These are phyloP conservation scores for Cladosporium sphaerospermum DNA, from an alignment of 2,329 filamentous ascomycete species.

Conservation along the genomic window DNA sequence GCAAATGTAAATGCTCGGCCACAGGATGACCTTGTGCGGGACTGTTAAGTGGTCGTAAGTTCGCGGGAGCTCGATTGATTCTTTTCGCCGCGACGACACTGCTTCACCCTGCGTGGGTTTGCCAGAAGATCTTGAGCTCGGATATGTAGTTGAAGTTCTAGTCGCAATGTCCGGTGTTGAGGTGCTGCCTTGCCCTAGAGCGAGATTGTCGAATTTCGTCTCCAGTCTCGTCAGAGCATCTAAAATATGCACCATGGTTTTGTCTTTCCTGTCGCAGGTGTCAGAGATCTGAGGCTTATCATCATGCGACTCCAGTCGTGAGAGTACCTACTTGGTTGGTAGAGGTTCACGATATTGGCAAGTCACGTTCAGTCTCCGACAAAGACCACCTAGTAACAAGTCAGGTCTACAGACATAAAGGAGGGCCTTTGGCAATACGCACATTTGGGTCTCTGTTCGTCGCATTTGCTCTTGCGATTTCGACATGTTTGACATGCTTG, in stretches of 20 bases:
- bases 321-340: conserved; percentile 53
- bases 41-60: conserved; percentile 30
- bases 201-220: conserved; percentile 47
- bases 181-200: conserved; percentile 13
- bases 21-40: conserved; percentile 49
- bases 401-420: conserved; percentile 3
- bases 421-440: conserved; percentile 2
- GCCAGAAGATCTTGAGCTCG: conserved; percentile 7
- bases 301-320: background rate
- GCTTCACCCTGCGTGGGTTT: background rate
- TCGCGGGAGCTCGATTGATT: conserved; percentile 3
- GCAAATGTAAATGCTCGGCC: conserved; percentile 35
- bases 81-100: background rate
- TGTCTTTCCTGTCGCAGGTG: conserved; percentile 49
- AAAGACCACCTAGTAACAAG: conserved; percentile 40
- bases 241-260: conserved; percentile 55
- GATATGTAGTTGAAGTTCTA: background rate
- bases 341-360: conserved; percentile 56
- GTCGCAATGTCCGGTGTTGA: conserved; percentile 1
- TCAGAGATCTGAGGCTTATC: background rate
- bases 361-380: conserved; percentile 50
- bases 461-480: conserved; percentile 55
- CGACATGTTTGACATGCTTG: conserved; percentile 11
- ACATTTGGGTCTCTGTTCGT: conserved; percentile 57
- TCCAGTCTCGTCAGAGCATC: conserved; percentile 51